Base-by-base conservation (phyloP, 176 grass and related monocot genomes). In the Zea luxurians region DNA sequence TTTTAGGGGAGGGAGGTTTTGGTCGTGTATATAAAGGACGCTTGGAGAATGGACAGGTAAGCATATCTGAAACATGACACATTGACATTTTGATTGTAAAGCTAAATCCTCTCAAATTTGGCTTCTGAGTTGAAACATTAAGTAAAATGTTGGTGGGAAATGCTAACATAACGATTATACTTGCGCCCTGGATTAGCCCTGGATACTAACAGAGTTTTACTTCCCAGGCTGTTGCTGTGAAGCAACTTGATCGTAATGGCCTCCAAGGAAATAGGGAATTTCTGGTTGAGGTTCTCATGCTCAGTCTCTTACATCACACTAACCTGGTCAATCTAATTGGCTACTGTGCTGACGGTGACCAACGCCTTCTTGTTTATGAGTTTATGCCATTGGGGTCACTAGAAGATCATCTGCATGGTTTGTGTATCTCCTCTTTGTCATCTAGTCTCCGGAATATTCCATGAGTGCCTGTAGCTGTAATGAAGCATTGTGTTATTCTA, bases 331-430 rank as follows among this genome's bases (percentile, higher is more conserved):
- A 82, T 88, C 64, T 97, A 74, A 92, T 90, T 79, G 93, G 93
- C 5, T 97, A 97, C 40, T 97, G 93, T 92, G 93, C 93, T 72
- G 90, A 97, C 84, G 90, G 90, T 68, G 93, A 92, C 70, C 90
- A 97, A 75, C 90, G 93, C 68, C 90, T 97, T 72, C 93, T 97
- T 76, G 93, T 97, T 54, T 97, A 97, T 18, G 93, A 97, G 73
- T 97, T 92, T 57, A 97, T 97, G 93, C 93, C 93, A 71, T 84
- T 97, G 88, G 93, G 93, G 16, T 97, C 93, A 70, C 83, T 97
- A 81, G 93, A 97, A 88, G 93, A 92, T 79, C 93, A 97, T 84
- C 75, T 97, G 72, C 93, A 93, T 86, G 93, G 93, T 97, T 90
- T 36, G 85, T 85, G 74, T 85, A 77, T 72, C 70, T 69, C 67